Evolutionary conservation across 768 basidiomycete genomes (phyloP).

Genomic region (Mycena haematopus): DNA sequence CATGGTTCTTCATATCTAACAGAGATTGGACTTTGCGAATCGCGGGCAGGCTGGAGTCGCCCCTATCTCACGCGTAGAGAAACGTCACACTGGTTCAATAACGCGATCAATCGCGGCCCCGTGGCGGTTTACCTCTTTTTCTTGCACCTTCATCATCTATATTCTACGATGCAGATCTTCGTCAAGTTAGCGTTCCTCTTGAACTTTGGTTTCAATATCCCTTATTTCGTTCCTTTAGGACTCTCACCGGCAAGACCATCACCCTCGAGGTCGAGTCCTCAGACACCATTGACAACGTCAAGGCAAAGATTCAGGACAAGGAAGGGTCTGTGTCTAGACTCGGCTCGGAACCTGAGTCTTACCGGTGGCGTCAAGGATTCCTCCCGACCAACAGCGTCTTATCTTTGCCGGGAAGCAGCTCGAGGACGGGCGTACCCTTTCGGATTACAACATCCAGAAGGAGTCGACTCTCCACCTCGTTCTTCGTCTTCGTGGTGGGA

Average conservation of each 20-base stretch:
- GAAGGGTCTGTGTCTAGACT: conserved; percentile 73
- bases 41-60: neutral
- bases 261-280: conserved; percentile 78
- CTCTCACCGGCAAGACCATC: conserved; percentile 74
- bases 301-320: conserved; percentile 79
- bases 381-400: conserved; percentile 56
- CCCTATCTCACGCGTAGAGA: conserved; percentile 4
- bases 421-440: conserved; percentile 84
- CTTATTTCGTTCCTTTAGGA: conserved; percentile 24
- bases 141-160: neutral
- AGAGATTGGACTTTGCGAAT: neutral
- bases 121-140: neutral
- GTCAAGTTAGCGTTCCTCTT: conserved; percentile 44
- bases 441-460: conserved; percentile 72
- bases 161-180: conserved; percentile 66
- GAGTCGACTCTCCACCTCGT: conserved; percentile 65
- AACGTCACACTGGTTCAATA: too few species aligned
- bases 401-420: conserved; percentile 90
- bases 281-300: conserved; percentile 78
- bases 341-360: conserved; percentile 28
- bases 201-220: neutral
- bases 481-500: conserved; percentile 32
- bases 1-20: neutral
- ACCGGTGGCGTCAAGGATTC: conserved; percentile 31
- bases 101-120: neutral